Evolutionary conservation across 179 eudicot species (phyloP), one percentile per base, ranked within the genome.

Genomic region (Sideroxylon spinosum): DNA sequence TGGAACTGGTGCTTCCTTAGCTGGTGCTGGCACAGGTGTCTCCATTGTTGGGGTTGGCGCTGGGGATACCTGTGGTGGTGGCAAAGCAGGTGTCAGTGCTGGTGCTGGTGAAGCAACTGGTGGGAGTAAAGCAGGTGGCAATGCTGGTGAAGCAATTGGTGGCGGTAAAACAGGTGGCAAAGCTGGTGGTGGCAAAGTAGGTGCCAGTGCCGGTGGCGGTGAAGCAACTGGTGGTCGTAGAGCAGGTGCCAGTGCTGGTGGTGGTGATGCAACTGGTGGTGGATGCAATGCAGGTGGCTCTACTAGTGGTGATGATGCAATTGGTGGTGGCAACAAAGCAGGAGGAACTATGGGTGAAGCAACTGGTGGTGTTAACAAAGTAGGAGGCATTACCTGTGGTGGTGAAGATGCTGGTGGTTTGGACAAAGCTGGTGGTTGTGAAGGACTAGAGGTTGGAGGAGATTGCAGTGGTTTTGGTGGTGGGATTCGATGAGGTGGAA

Each of bases 1-100:
- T 2, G 91, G 86, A 4, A 76, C 74, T 71, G 90, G 82, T 4
- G 83, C 77, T 14, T 87, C 81, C 44, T 85, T 74, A 2, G 85
- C 61, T 19, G 62, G 79, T 1, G 75, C 79, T 11, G 83, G 79
- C 4, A 3, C 44, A 37, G 44, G 44, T 37, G 44, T 37, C 44
- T 37, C 44, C 44, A 3, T 37, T 64, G 78, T 22, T 20, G 82
- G 77, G 52, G 84, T 67, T 46, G 60, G 78, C 7, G 79, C 72
- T 20, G 82, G 77, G 52, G 84, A 71, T 46, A 57, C 66, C 14
- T 62, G 75, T 11, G 79, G 75, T 48, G 81, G 81, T 2, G 78
- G 77, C 48, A 66, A 56, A 56, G 85, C 62, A 12, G 81, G 78
- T 46, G 87, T 76, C 46, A 62, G 3, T 52, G 66, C 74, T 9